These are phyloP conservation scores for Abelmoschus esculentus DNA, from an alignment of 345 rosid genomes.

Conservation along the genomic window DNA sequence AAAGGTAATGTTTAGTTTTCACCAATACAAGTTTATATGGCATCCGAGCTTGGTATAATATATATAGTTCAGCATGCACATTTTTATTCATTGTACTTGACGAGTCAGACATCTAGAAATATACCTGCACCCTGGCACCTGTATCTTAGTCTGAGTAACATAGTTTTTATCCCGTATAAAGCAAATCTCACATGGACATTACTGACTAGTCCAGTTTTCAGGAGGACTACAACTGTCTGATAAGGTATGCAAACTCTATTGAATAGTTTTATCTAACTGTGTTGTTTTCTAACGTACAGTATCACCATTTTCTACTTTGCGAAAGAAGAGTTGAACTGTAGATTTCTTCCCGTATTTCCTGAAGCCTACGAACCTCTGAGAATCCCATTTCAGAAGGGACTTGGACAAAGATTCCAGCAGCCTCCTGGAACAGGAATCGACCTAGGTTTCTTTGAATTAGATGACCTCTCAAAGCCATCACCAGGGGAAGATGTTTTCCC, in stretches of 20 bases:
- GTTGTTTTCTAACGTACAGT: constrained; percentile 34
- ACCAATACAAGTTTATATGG: too few species aligned
- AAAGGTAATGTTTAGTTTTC: too few species aligned
- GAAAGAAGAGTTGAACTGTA: constrained; percentile 67
- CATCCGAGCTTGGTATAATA: too few species aligned
- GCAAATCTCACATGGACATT: too few species aligned
- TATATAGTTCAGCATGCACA: too few species aligned
- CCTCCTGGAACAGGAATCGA: constrained; percentile 81
- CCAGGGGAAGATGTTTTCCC: constrained; percentile 67
- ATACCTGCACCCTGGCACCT: too few species aligned
- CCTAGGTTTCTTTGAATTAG: constrained; percentile 70
- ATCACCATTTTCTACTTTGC: constrained; percentile 69
- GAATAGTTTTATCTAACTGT: neutral
- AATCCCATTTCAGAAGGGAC: constrained; percentile 65
- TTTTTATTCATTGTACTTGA: too few species aligned
- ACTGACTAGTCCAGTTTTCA: too few species aligned
- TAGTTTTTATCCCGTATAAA: too few species aligned
- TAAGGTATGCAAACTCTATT: neutral
- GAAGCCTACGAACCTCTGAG: constrained; percentile 51
- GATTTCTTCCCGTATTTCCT: constrained; percentile 56
- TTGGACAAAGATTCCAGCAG: constrained; percentile 63
- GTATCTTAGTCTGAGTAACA: too few species aligned
- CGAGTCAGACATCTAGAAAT: too few species aligned
- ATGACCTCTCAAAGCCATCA: constrained; percentile 69
- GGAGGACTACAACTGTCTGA: neutral